phyloP scores from a whole-genome alignment of 2,329 filamentous ascomycete species.

The Volutella citrinella region DNA sequence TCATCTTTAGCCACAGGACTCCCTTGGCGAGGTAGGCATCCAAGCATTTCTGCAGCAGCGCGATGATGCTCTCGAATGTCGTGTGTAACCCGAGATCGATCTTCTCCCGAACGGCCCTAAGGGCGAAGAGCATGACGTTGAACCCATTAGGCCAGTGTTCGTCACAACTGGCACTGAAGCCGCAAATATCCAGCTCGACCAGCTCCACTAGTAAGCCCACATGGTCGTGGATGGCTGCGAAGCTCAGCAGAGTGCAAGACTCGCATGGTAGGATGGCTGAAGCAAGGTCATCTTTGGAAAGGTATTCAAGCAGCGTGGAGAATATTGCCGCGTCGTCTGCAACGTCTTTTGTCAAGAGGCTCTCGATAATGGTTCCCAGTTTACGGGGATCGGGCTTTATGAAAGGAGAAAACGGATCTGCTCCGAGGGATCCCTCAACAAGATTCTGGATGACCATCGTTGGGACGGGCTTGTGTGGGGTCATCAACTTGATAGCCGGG shows the following conservation, averaged over 20 bases:
- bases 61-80: constrained; percentile 5
- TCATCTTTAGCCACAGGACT: constrained; percentile 17
- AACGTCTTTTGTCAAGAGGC: constrained; percentile 11
- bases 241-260: constrained; percentile 23
- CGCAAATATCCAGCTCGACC: constrained; percentile 15
- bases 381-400: constrained; percentile 1
- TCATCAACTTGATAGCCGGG: no score
- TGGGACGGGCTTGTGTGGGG: constrained; percentile 2
- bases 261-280: constrained; percentile 19
- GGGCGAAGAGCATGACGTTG: constrained; percentile 20
- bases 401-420: no score
- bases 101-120: no score
- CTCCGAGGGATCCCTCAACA: constrained; percentile 1
- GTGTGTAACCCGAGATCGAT: no score
- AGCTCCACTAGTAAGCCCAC: constrained; percentile 16
- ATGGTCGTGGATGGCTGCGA: constrained; percentile 5
- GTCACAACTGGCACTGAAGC: constrained; percentile 16
- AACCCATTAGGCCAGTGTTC: constrained; percentile 20
- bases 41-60: constrained; percentile 15
- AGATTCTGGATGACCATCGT: constrained; percentile 4
- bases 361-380: constrained; percentile 15
- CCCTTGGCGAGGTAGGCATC: constrained; percentile 17
- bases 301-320: constrained; percentile 10
- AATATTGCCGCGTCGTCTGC: constrained; percentile 6
- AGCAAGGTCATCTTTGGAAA: constrained; percentile 13